Evolutionary conservation across 2,329 filamentous ascomycete genomes (phyloP).

Genomic region (Huntiella decipiens): DNA sequence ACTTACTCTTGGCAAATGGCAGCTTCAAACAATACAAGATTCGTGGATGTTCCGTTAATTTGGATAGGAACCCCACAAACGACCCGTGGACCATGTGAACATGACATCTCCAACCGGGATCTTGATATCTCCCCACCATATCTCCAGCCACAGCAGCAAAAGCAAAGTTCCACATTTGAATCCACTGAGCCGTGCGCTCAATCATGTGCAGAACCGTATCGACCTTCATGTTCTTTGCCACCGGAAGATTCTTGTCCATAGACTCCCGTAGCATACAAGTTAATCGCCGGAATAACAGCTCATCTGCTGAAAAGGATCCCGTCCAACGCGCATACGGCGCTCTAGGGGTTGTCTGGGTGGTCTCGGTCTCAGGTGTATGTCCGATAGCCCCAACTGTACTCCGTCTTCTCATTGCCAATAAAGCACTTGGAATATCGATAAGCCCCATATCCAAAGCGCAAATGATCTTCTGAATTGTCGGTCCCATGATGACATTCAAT

Average conservation of each 20-base stretch:
- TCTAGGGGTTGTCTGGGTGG: neutral
- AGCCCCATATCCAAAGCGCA: constrained; percentile 31
- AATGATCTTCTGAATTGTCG: constrained; percentile 40
- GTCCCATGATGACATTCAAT: constrained; percentile 36
- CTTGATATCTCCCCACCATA: constrained; percentile 26
- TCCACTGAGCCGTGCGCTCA: constrained; percentile 35
- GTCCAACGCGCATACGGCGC: constrained; percentile 24
- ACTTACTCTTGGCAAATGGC: constrained; percentile 20
- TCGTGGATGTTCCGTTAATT: constrained; percentile 38
- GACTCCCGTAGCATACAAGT: constrained; percentile 29
- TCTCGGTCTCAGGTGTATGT: constrained; percentile 12
- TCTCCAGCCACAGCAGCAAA: constrained; percentile 29
- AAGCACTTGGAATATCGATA: constrained; percentile 34
- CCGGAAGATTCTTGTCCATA: neutral
- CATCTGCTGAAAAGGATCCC: constrained; percentile 49
- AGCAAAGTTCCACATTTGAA: constrained; percentile 35
- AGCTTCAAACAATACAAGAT: constrained; percentile 35
- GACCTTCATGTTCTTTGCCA: constrained; percentile 16
- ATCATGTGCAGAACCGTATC: constrained; percentile 32
- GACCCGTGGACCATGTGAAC: constrained; percentile 42
- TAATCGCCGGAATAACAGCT: constrained; percentile 83
- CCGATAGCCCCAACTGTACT: constrained; percentile 20
- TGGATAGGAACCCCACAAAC: constrained; percentile 43
- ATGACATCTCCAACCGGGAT: constrained; percentile 31
- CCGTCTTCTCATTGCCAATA: constrained; percentile 36